phyloP scores from a whole-genome alignment of 2,329 filamentous ascomycete species.

The Ceratocystis variospora region DNA sequence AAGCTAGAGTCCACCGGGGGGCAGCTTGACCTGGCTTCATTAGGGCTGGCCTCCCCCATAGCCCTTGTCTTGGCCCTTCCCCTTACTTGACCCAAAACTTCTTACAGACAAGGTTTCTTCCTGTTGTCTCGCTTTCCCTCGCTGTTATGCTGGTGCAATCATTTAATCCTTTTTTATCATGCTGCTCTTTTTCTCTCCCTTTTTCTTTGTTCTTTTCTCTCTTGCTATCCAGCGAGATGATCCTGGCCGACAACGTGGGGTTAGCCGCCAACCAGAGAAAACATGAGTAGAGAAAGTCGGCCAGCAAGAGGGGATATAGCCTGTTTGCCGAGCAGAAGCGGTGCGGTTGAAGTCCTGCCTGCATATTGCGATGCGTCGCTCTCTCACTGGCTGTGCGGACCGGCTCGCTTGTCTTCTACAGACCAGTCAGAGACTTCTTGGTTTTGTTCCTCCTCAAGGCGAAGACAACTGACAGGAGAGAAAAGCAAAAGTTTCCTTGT shows the following conservation, averaged over 20 bases:
- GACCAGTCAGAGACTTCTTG: neutral
- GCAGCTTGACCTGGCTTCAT: too few species aligned
- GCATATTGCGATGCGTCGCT: neutral
- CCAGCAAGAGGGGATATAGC: too few species aligned
- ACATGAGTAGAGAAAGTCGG: neutral
- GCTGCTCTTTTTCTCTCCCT: neutral
- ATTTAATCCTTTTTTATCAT: neutral
- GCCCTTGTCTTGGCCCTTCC: neutral
- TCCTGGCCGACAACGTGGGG: slow-evolving; percentile 1
- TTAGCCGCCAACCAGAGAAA: slow-evolving; percentile 2
- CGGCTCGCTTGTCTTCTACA: neutral
- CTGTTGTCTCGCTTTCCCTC: neutral
- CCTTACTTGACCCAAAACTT: neutral
- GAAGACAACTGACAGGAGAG: neutral
- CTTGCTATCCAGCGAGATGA: neutral
- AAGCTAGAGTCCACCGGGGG: too few species aligned
- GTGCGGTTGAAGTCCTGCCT: neutral
- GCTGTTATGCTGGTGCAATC: neutral
- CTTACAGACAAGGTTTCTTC: neutral
- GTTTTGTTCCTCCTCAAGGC: neutral
- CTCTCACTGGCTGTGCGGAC: neutral
- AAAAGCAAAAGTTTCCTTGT: neutral
- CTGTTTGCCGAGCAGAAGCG: neutral
- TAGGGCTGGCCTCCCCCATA: neutral
- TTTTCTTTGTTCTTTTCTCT: too few species aligned